These are phyloP conservation scores for Lipomyces orientalis DNA, from an alignment of 805 yeast species.

Conservation along the genomic window DNA sequence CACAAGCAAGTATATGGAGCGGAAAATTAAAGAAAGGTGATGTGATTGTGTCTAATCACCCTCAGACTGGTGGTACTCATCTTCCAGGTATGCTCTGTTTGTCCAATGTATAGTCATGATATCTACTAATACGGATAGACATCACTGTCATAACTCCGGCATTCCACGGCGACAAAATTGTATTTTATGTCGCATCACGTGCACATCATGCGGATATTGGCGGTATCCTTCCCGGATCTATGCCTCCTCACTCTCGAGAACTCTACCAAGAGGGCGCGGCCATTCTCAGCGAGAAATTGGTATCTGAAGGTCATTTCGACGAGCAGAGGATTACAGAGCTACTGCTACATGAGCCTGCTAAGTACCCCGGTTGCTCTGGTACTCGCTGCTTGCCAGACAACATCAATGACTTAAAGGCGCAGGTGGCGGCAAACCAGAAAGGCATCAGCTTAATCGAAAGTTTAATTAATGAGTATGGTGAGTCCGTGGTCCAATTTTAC, in stretches of 20 bases:
- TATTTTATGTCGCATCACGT: slow-evolving; percentile 90
- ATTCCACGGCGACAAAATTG: slow-evolving; percentile 58
- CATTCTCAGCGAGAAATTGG: slow-evolving; percentile 77
- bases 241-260: slow-evolving; percentile 90
- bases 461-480: slow-evolving; percentile 67
- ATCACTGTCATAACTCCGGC: slow-evolving; percentile 94
- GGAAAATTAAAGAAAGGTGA: slow-evolving; percentile 73
- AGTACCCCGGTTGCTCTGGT: slow-evolving; percentile 86
- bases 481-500: slow-evolving; percentile 65
- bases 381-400: slow-evolving; percentile 84
- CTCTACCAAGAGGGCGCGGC: slow-evolving; percentile 92
- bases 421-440: slow-evolving; percentile 85
- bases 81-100: slow-evolving; percentile 53
- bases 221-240: slow-evolving; percentile 87
- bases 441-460: slow-evolving; percentile 71
- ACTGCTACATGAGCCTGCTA: slow-evolving; percentile 74
- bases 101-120: background rate
- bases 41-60: slow-evolving; percentile 78
- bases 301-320: slow-evolving; percentile 73
- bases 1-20: slow-evolving; percentile 69
- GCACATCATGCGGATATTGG: slow-evolving; percentile 98
- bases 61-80: slow-evolving; percentile 85
- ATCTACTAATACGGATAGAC: slow-evolving; percentile 59
- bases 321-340: slow-evolving; percentile 68
- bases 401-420: slow-evolving; percentile 82